Evolutionary conservation across 352 stramenopile genomes (phyloP).

Genomic region (Thraustochytrium striatum): DNA sequence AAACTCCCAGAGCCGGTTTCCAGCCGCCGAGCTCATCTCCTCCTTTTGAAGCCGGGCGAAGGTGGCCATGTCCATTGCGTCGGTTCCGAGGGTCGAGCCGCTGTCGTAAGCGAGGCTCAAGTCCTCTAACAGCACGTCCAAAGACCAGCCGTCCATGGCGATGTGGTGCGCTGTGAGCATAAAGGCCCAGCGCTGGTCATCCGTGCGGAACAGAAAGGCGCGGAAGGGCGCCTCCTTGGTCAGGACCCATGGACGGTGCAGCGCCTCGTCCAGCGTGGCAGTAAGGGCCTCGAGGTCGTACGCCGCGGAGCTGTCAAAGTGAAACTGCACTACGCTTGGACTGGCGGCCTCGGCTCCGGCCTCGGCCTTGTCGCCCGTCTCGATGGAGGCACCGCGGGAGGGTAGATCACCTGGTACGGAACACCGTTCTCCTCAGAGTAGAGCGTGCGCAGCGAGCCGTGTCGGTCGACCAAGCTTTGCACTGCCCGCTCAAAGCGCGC

Average conservation of each 20-base stretch:
- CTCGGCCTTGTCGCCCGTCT: background rate
- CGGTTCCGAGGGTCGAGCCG: too few species aligned
- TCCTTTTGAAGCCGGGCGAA: slow-evolving; percentile 46
- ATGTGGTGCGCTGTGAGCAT: slow-evolving; percentile 48
- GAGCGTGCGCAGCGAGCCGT: slow-evolving; percentile 33
- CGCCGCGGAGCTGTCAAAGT: background rate
- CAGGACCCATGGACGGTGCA: slow-evolving; percentile 37
- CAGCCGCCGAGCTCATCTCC: slow-evolving; percentile 14
- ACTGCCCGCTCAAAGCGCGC: background rate
- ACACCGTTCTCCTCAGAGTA: slow-evolving; percentile 41
- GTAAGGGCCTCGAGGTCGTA: background rate
- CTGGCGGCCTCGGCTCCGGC: background rate
- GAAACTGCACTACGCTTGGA: slow-evolving; percentile 11
- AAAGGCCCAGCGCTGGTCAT: background rate
- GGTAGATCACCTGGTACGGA: slow-evolving; percentile 38
- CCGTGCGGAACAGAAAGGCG: background rate
- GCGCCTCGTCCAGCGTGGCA: background rate
- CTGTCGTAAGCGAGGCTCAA: slow-evolving; percentile 11
- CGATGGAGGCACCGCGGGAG: too few species aligned
- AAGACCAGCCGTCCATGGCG: slow-evolving; percentile 43
- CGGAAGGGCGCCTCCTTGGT: background rate
- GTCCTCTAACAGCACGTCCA: slow-evolving; percentile 30
- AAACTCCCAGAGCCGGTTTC: slow-evolving; percentile 3
- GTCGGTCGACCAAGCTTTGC: slow-evolving; percentile 17
- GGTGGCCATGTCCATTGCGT: slow-evolving; percentile 15